Evolutionary conservation across 1,284 basidiomycete genomes (phyloP), one percentile per base, ranked within the genome.

Genomic region (Agroathelia rolfsii): DNA sequence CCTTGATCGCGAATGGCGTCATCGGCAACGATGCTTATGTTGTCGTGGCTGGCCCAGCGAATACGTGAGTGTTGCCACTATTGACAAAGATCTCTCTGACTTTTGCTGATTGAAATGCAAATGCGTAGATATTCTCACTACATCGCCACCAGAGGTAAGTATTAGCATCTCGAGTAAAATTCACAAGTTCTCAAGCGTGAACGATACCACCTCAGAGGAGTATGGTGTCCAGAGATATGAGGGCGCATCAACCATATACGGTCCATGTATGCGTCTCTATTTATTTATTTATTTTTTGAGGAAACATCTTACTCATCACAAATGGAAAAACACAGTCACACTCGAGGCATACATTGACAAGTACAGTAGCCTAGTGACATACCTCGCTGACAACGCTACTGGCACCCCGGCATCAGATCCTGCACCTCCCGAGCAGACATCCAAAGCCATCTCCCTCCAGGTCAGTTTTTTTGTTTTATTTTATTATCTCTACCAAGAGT

Each of bases 61-160:
- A 86, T 42, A 82, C 81, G n/a, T n/a, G n/a, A n/a, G n/a, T n/a
- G n/a, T n/a, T n/a, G n/a, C n/a, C n/a, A n/a, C n/a, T n/a, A n/a
- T n/a, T n/a, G n/a, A n/a, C n/a, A n/a, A n/a, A n/a, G n/a, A n/a
- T n/a, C n/a, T n/a, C n/a, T n/a, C n/a, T n/a, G n/a, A n/a, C n/a
- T n/a, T n/a, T n/a, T n/a, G n/a, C n/a, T n/a, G n/a, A n/a, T n/a
- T n/a, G n/a, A n/a, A n/a, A n/a, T n/a, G n/a, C n/a, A n/a, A n/a
- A n/a, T n/a, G n/a, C n/a, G n/a, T n/a, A n/a, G n/a, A 7, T 88
- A 87, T 46, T 71, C 61, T 0, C 82, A 85, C 53, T 87, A 86
- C 48, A 63, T 86, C 33, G 61, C 78, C 1, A 87, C 84, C 12
- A 61, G 62, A n/a, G n/a, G n/a, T n/a, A n/a, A n/a, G n/a, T n/a